phyloP scores from a whole-genome alignment of 2,329 filamentous ascomycete genomes.

The Colletotrichum liriopes region DNA sequence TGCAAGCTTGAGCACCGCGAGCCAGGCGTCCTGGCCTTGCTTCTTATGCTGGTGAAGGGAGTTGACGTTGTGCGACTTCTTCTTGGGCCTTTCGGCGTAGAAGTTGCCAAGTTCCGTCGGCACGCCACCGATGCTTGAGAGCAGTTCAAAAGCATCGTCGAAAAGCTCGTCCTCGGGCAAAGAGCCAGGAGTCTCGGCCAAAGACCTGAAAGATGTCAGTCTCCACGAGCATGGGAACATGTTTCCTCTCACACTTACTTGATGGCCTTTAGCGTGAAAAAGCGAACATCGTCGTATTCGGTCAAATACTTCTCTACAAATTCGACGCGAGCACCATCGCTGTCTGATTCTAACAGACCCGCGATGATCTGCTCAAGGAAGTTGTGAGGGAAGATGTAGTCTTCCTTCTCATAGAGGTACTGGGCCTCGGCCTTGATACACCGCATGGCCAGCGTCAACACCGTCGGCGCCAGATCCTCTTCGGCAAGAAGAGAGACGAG shows the following conservation, averaged over 20 bases:
- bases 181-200: slow-evolving; percentile 48
- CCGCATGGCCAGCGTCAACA: slow-evolving; percentile 86
- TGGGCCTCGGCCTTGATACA: slow-evolving; percentile 85
- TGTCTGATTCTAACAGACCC: slow-evolving; percentile 71
- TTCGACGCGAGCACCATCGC: slow-evolving; percentile 75
- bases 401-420: slow-evolving; percentile 71
- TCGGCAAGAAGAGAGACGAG: slow-evolving; percentile 75
- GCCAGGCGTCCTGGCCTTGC: slow-evolving; percentile 89
- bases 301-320: slow-evolving; percentile 86
- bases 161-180: slow-evolving; percentile 59
- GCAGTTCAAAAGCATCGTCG: slow-evolving; percentile 72
- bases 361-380: slow-evolving; percentile 78
- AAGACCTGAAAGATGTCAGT: slow-evolving; percentile 49
- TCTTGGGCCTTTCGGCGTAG: slow-evolving; percentile 75
- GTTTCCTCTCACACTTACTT: slow-evolving; percentile 67
- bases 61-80: slow-evolving; percentile 76
- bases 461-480: slow-evolving; percentile 77
- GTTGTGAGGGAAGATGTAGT: slow-evolving; percentile 78
- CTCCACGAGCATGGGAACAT: slow-evolving; percentile 5
- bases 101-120: slow-evolving; percentile 80
- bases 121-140: slow-evolving; percentile 79
- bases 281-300: slow-evolving; percentile 87
- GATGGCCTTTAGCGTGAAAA: slow-evolving; percentile 83
- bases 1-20: slow-evolving; percentile 79
- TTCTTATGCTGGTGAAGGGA: slow-evolving; percentile 82